A percentile compares a stretch with the other conserved stretches of the same genome.
phyloP scores from a whole-genome alignment of 2,329 filamentous ascomycete genomes.

The Verticillium longisporum region DNA sequence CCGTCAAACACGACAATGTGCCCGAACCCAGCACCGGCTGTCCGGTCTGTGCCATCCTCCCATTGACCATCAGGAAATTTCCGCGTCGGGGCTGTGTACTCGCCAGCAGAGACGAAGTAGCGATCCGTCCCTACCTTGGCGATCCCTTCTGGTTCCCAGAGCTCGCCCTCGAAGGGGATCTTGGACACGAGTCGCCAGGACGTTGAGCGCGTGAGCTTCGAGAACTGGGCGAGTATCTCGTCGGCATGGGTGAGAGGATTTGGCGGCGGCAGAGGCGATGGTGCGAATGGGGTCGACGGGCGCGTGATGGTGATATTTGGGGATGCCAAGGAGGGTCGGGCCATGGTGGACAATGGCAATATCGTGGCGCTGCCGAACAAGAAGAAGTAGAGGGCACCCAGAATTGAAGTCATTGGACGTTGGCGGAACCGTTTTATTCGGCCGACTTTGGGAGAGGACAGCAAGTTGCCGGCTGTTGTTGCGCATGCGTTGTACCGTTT shows the following conservation, averaged over 20 bases:
- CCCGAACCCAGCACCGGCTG: slow-evolving; percentile 33
- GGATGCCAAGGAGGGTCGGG: background rate
- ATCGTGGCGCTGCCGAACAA: background rate
- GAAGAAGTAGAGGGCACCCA: background rate
- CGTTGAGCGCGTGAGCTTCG: slow-evolving; percentile 28
- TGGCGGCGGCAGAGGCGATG: slow-evolving; percentile 24
- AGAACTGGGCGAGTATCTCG: slow-evolving; percentile 28
- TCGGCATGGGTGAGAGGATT: slow-evolving; percentile 25
- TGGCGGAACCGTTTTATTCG: background rate
- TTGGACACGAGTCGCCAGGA: slow-evolving; percentile 33
- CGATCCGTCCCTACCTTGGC: slow-evolving; percentile 33
- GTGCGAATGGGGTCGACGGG: slow-evolving; percentile 21
- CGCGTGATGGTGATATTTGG: slow-evolving; percentile 25
- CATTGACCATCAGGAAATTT: slow-evolving; percentile 29
- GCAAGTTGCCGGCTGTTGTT: background rate
- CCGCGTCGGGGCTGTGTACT: slow-evolving; percentile 31
- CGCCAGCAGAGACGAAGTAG: slow-evolving; percentile 35
- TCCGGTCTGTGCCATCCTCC: slow-evolving; percentile 44
- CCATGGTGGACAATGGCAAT: background rate
- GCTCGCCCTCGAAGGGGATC: slow-evolving; percentile 34
- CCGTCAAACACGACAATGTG: slow-evolving; percentile 38
- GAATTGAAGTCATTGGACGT: background rate
- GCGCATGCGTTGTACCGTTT: background rate
- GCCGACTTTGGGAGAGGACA: background rate
- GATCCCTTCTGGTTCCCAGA: slow-evolving; percentile 42